Base-by-base conservation (phyloP, 768 basidiomycete species). In the Lentinus brumalis region DNA sequence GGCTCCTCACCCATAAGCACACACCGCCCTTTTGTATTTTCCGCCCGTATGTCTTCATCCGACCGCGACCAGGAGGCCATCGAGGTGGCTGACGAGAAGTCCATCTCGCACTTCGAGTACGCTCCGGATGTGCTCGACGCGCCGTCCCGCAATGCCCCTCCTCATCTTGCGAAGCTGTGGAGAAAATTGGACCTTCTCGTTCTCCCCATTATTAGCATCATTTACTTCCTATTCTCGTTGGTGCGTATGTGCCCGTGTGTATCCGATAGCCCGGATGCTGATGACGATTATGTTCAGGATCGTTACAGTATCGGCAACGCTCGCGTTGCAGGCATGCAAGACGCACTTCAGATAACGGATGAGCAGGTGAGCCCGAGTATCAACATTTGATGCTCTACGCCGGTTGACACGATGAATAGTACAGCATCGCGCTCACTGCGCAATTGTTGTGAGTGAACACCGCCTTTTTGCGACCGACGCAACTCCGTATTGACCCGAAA, bases 221-320 rank as follows among this genome's bases (percentile, higher is more conserved):
- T 45, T 4, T 45, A n/a, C 21, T 21, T 45, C n/a, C 9, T 45
- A 8, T 16, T 9, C 21, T 16, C 16, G 8, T 21, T 45, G 16
- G 44, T 45, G 44, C 14, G 44, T n/a, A 2, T 45, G 7, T 8
- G n/a, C 21, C 9, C n/a, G 21, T 45, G 15, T 21, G 21, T 26
- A 26, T 45, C 21, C n/a, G 8, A 4, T 44, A 16, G 10, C 16
- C 4, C 7, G 14, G 14, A 42, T 42, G 41, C 11, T n/a, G 41
- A 12, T 14, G 1, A n/a, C 44, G 4, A 9, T 45, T 21, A 45
- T 21, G 14, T 16, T 45, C 21, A 53, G 51, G 51, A 59, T 51
- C 51, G 58, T 18, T 58, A 50, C n/a, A 58, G 52, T 45, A 58
- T 58, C 12, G 50, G 57, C 6, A 58, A 58, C 35, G 57, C 57